Evolutionary conservation across 495 filamentous ascomycete genomes (phyloP).

Genomic region (Aspergillus baeticus): DNA sequence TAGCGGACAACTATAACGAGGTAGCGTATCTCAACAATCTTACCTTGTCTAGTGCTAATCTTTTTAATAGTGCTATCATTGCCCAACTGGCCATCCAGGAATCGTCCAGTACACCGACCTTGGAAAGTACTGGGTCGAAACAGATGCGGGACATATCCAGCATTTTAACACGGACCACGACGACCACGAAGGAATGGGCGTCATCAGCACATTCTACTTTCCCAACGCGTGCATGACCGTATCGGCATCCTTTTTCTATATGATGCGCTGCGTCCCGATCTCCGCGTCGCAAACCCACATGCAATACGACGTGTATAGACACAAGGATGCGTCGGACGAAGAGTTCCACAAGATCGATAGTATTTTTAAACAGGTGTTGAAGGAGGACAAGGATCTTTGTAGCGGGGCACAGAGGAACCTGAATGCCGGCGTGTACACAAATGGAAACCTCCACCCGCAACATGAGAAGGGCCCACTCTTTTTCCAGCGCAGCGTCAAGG

Average conservation of each 20-base stretch:
- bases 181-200: constrained; percentile 25
- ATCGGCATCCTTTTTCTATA: constrained; percentile 46
- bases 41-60: too few relatives aligned
- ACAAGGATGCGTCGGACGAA: constrained; percentile 40
- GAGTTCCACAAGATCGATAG: constrained; percentile 41
- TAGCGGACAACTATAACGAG: constrained; percentile 48
- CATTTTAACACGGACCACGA: constrained; percentile 36
- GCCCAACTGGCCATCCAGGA: constrained; percentile 45
- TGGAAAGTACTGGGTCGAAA: constrained; percentile 39
- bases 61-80: constrained; percentile 51
- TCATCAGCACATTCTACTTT: constrained; percentile 44
- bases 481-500: constrained; percentile 45
- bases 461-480: constrained; percentile 43
- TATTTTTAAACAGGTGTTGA: constrained; percentile 42
- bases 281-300: constrained; percentile 33
- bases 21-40: not conserved
- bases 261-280: constrained; percentile 45
- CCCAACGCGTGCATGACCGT: constrained; percentile 46
- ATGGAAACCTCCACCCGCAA: constrained; percentile 42
- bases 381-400: constrained; percentile 46
- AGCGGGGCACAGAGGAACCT: constrained; percentile 42
- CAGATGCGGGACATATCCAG: constrained; percentile 41
- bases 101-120: constrained; percentile 43
- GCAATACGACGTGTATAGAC: constrained; percentile 48
- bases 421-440: constrained; percentile 39